Evolutionary conservation across 768 basidiomycete genomes (phyloP), one percentile per base, ranked within the genome.

Genomic region (Lentinula lateritia): DNA sequence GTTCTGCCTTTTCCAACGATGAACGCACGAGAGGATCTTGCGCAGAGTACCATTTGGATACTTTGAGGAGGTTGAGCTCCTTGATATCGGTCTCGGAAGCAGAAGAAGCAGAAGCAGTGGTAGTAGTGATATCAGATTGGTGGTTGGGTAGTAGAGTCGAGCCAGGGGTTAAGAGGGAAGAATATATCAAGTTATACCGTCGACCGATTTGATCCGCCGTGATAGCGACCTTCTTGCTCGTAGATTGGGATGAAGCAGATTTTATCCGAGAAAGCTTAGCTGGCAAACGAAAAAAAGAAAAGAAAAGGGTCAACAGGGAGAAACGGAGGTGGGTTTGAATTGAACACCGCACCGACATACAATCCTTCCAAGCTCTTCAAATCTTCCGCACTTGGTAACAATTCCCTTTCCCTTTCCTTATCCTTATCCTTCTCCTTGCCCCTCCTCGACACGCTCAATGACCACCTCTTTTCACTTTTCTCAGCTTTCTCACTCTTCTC

Each of bases 1-100:
- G 88, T 67, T 92, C 90, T 0, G 82, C 79, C 57, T 80, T 78
- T 59, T 88, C 88, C 28, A 92, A 68, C 32, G 81, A 76, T n/a
- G 75, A 70, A 61, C 76, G 82, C 8, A 81, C 71, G n/a, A 76
- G 66, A 8, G 72, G 66, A 35, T 82, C 80, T 60, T 84, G 83
- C 35, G 72, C 71, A n/a, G 74, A 70, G 65, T 85, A 83, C 90
- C 90, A 92, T 18, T 80, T 82, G 35, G 77, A 78, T 34, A 85
- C 78, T 46, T 78, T 75, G 18, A 76, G 73, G 7, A 85, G 75
- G 65, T 83, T 85, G 50, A 84, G 66, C 6, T 62, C 46, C 13
- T 66, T 53, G 8, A 20, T 23, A 20, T 48, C 12, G 46, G 46
- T 18, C 1, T 7, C 16, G 16, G 42, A 43, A 15, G 16, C 16